Evolutionary conservation across 495 filamentous ascomycete genomes (phyloP).

Genomic region (Neurospora terricola): DNA sequence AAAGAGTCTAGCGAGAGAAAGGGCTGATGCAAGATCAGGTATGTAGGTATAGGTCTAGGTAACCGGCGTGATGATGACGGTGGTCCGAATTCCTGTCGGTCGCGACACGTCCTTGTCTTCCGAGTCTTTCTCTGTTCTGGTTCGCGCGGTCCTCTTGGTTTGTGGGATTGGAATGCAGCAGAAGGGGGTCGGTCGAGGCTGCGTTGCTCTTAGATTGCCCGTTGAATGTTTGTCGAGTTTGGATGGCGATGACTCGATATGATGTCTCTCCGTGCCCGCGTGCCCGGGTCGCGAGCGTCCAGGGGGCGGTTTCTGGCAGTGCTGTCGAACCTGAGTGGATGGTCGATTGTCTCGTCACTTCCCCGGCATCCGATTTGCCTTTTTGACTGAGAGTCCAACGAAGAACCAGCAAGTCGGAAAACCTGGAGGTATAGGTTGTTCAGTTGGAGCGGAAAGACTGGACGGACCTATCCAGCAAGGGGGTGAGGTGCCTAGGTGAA

Average conservation of each 20-base stretch:
- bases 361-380: background rate
- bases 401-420: background rate
- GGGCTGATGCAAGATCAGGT: background rate
- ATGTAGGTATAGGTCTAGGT: background rate
- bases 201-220: background rate
- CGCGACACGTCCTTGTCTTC: background rate
- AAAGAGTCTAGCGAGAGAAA: slow-evolving; percentile 1
- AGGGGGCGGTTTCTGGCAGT: background rate
- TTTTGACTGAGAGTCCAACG: background rate
- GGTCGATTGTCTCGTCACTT: background rate
- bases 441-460: background rate
- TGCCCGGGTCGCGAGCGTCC: background rate
- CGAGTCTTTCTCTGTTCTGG: background rate
- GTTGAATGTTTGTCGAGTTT: background rate
- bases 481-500: background rate
- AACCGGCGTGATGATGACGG: background rate
- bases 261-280: background rate
- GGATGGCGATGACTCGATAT: background rate
- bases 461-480: background rate
- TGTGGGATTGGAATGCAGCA: background rate
- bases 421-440: background rate
- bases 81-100: background rate
- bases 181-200: background rate
- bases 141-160: background rate
- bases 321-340: background rate